These are phyloP conservation scores for Scleroderma bovista DNA, from an alignment of 768 basidiomycete species.

Conservation along the genomic window DNA sequence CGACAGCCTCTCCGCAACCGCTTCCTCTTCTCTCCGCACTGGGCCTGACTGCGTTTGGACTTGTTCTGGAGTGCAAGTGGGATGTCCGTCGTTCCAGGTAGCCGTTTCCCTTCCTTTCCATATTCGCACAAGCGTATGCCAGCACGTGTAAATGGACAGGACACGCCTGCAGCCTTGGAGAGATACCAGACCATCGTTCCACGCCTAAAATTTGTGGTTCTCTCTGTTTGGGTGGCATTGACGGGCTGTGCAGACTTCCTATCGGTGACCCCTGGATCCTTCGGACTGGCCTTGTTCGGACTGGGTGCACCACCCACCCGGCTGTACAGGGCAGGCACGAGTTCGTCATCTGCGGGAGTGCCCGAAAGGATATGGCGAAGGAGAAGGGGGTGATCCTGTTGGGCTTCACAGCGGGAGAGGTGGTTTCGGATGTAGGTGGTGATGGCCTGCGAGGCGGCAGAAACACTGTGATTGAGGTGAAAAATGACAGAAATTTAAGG, in stretches of 20 bases:
- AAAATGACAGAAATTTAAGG: constrained; percentile 1
- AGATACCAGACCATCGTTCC: constrained; percentile 83
- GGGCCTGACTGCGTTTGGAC: constrained; percentile 30
- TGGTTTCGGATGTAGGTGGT: constrained; percentile 79
- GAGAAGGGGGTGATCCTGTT: constrained; percentile 70
- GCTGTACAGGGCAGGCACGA: constrained; percentile 65
- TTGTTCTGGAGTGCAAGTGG: constrained; percentile 37
- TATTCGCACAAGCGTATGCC: constrained; percentile 73
- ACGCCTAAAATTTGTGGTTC: constrained; percentile 67
- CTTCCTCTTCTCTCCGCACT: constrained; percentile 44
- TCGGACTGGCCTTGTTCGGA: constrained; percentile 24
- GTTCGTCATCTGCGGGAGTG: constrained; percentile 66
- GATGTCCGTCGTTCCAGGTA: constrained; percentile 20
- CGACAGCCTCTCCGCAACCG: constrained; percentile 32
- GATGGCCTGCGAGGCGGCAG: constrained; percentile 76
- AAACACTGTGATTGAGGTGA: constrained; percentile 41
- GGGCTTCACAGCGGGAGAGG: constrained; percentile 61
- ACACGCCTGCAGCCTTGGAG: constrained; percentile 65
- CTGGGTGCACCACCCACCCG: constrained; percentile 60
- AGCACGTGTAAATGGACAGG: constrained; percentile 68
- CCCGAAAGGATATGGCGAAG: constrained; percentile 69
- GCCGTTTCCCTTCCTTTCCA: constrained; percentile 42
- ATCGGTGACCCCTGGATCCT: constrained; percentile 19
- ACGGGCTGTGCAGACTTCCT: constrained; percentile 13
- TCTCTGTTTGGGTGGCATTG: constrained; percentile 19